Percentiles rank a stretch among this genome's conserved stretches.
phyloP scores from a whole-genome alignment of 2,329 filamentous ascomycete genomes.

The Aureobasidium sp. region DNA sequence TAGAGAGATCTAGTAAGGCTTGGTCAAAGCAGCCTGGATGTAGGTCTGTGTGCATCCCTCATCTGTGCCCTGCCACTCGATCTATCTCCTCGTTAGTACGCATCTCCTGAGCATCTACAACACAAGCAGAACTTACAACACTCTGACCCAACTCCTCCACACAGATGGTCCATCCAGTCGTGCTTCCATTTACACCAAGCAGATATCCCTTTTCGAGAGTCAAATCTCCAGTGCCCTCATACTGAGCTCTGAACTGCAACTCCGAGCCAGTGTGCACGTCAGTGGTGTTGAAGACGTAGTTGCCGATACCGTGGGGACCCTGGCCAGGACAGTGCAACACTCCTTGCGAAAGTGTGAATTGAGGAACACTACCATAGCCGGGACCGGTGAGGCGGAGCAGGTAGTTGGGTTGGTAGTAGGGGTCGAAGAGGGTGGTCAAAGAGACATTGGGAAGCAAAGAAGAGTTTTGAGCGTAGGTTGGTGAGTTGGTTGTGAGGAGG shows the following conservation, averaged over 20 bases:
- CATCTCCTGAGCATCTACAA: background rate
- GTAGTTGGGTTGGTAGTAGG: constrained; percentile 26
- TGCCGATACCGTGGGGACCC: constrained; percentile 22
- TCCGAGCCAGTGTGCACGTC: constrained; percentile 20
- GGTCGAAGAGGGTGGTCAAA: constrained; percentile 32
- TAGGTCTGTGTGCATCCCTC: constrained; percentile 27
- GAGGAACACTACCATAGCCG: constrained; percentile 31
- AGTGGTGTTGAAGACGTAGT: constrained; percentile 27
- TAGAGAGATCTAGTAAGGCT: constrained; percentile 26
- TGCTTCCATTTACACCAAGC: constrained; percentile 28
- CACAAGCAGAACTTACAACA: constrained; percentile 24
- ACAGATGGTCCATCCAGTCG: constrained; percentile 33
- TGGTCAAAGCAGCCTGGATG: constrained; percentile 29
- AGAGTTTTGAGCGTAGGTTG: constrained; percentile 20
- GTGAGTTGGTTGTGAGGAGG: constrained; percentile 32
- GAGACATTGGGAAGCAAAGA: constrained; percentile 27
- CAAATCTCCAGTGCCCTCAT: constrained; percentile 17
- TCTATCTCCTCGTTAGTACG: constrained; percentile 16
- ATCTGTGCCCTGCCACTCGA: constrained; percentile 30
- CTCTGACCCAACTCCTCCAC: constrained; percentile 22
- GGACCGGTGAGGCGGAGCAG: constrained; percentile 30
- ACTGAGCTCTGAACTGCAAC: constrained; percentile 26
- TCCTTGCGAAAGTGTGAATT: constrained; percentile 29
- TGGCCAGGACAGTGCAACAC: constrained; percentile 25
- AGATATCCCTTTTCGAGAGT: constrained; percentile 29